phyloP scores from a whole-genome alignment of 2,329 filamentous ascomycete species.

The Ophiostoma australiae region DNA sequence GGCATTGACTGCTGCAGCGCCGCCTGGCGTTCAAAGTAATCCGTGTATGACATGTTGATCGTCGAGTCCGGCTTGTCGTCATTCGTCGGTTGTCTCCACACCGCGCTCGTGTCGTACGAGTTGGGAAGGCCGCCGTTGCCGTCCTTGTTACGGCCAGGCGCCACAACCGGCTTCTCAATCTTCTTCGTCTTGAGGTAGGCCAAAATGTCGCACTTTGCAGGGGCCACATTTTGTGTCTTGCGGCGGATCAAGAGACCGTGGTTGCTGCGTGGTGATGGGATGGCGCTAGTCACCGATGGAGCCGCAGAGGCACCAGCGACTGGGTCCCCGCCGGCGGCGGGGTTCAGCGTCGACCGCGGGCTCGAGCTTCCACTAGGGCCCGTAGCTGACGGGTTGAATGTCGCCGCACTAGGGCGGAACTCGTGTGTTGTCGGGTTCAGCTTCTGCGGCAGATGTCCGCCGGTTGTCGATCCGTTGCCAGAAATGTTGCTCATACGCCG shows the following conservation, averaged over 20 bases:
- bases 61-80: constrained; percentile 67
- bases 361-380: constrained; percentile 65
- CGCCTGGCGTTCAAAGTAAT: constrained; percentile 69
- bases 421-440: constrained; percentile 66
- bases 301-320: constrained; percentile 27
- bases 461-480: constrained; percentile 31
- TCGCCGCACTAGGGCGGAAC: constrained; percentile 77
- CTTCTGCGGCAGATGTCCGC: constrained; percentile 49
- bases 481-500: constrained; percentile 50
- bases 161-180: constrained; percentile 38
- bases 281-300: constrained; percentile 5
- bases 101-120: constrained; percentile 77
- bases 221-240: constrained; percentile 66
- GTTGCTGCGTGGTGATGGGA: constrained; percentile 17
- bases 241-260: constrained; percentile 51
- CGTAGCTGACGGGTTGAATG: constrained; percentile 66
- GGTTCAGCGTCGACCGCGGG: constrained; percentile 59
- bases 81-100: constrained; percentile 57
- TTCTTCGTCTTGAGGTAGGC: constrained; percentile 51
- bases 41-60: constrained; percentile 64
- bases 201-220: constrained; percentile 61
- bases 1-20: constrained; percentile 49
- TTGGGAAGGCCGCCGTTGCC: constrained; percentile 78
- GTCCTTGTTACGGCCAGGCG: constrained; percentile 55
- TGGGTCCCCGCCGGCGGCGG: constrained; percentile 30